These are phyloP conservation scores for Phytophthora palmivora DNA, from an alignment of 352 stramenopile genomes.

Conservation along the genomic window DNA sequence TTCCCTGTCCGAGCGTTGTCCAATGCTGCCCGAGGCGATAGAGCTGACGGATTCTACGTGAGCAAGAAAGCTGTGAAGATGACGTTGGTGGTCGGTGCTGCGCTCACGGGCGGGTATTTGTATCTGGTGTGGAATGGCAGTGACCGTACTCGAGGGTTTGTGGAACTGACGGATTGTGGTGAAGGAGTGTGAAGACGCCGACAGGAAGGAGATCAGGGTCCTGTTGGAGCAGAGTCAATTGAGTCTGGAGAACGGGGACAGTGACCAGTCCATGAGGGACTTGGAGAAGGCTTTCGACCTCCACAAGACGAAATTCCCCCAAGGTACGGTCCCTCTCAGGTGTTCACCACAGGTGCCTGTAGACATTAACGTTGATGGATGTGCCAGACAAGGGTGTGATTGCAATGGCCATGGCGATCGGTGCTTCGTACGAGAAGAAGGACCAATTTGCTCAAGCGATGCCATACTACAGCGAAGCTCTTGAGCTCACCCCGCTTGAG, in stretches of 20 bases:
- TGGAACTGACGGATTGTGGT: background rate
- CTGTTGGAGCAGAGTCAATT: constrained; percentile 19
- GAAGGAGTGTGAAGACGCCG: constrained; percentile 18
- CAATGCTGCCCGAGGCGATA: constrained; percentile 8
- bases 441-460: constrained; percentile 43
- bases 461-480: constrained; percentile 63
- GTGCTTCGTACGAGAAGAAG: constrained; percentile 65
- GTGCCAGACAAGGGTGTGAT: constrained; percentile 65
- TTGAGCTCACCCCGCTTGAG: constrained; percentile 40
- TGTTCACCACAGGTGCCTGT: background rate
- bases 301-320: constrained; percentile 19
- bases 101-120: constrained; percentile 16
- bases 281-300: constrained; percentile 21
- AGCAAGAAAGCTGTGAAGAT: constrained; percentile 28
- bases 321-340: constrained; percentile 3
- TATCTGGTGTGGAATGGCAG: constrained; percentile 17
- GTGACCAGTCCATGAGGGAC: constrained; percentile 21
- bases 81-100: constrained; percentile 19
- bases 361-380: background rate
- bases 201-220: constrained; percentile 21
- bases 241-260: constrained; percentile 20
- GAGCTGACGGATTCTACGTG: constrained; percentile 22
- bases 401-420: constrained; percentile 64
- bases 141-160: background rate
- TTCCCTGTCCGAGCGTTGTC: constrained; percentile 8